Evolutionary conservation across 495 filamentous ascomycete genomes (phyloP), one percentile per base, ranked within the genome.

Genomic region (Cetradonia linearis): DNA sequence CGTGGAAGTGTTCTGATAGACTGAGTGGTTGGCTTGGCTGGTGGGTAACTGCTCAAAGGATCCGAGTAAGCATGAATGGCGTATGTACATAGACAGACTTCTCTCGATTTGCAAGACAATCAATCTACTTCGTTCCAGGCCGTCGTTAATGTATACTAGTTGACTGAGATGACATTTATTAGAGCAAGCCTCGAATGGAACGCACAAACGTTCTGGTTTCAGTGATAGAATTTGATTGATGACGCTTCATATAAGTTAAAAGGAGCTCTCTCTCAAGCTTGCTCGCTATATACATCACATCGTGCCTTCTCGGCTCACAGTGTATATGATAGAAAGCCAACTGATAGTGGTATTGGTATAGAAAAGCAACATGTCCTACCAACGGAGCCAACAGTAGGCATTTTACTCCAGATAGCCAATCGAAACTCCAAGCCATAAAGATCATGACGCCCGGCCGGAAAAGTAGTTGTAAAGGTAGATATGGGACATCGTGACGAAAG

Each of bases 261-360:
- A 40, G 13, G 7, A 40, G 38, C 38, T 14, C 16, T 40, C 7
- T 38, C 14, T 42, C 40, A 13, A 42, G 40, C 40, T 42, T 42
- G 33, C 33, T 36, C 2, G 33, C 33, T 36, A 44, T 9, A 44
- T 44, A 20, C 40, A 44, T 44, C 6, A 36, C 33, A 36, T 36
- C 3, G 16, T n/a, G n/a, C n/a, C n/a, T n/a, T n/a, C n/a, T n/a
- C n/a, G n/a, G n/a, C n/a, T n/a, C n/a, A n/a, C n/a, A n/a, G n/a
- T n/a, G 30, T 33, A 31, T 55, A 38, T 18, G 55, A 65, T 3
- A 53, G 28, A 50, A 53, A 53, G 49, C 49, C 14, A 52, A 20
- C 18, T 34, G 16, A 46, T 46, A 7, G 23, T 46, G 42, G 42
- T 46, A 37, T 55, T 55, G 33, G 13, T 27, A 33, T n/a, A 31